phyloP scores from a whole-genome alignment of 2,329 filamentous ascomycete species.

The Daldinia sp. region DNA sequence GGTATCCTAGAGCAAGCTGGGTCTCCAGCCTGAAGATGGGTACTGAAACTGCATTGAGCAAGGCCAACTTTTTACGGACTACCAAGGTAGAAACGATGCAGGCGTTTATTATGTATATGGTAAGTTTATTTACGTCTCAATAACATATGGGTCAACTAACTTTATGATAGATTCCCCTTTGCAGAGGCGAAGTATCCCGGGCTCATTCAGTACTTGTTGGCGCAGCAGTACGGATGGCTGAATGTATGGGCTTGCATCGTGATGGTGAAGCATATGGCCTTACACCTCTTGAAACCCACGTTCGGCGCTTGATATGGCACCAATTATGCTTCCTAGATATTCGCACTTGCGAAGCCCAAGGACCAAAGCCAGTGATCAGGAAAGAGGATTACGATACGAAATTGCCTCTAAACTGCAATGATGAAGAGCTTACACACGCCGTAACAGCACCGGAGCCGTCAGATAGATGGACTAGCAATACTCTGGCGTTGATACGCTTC shows the following conservation, averaged over 20 bases:
- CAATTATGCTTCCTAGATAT: constrained; percentile 83
- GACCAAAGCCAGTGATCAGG: constrained; percentile 77
- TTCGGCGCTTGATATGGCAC: constrained; percentile 80
- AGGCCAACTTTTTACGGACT: constrained; percentile 78
- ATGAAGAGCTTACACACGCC: constrained; percentile 67
- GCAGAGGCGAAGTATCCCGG: constrained; percentile 77
- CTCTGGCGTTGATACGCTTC: constrained; percentile 75
- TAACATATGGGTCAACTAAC: constrained; percentile 40
- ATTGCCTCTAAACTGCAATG: constrained; percentile 77
- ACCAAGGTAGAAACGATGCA: constrained; percentile 80
- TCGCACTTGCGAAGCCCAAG: constrained; percentile 79
- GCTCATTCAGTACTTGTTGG: constrained; percentile 79
- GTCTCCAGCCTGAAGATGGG: constrained; percentile 73
- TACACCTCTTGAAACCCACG: constrained; percentile 75
- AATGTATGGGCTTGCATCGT: constrained; percentile 81
- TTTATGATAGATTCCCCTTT: constrained; percentile 71
- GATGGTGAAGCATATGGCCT: constrained; percentile 76
- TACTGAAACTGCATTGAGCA: constrained; percentile 74
- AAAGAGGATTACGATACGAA: constrained; percentile 80
- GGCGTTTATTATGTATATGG: constrained; percentile 81
- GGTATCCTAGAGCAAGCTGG: constrained; percentile 65
- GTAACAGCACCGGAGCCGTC: constrained; percentile 59
- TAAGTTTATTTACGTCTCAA: constrained; percentile 55
- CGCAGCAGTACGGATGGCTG: constrained; percentile 77
- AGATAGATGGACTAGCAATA: constrained; percentile 74